Base-by-base conservation (phyloP, 1,284 basidiomycete species). In the Boletellus deceptivus region DNA sequence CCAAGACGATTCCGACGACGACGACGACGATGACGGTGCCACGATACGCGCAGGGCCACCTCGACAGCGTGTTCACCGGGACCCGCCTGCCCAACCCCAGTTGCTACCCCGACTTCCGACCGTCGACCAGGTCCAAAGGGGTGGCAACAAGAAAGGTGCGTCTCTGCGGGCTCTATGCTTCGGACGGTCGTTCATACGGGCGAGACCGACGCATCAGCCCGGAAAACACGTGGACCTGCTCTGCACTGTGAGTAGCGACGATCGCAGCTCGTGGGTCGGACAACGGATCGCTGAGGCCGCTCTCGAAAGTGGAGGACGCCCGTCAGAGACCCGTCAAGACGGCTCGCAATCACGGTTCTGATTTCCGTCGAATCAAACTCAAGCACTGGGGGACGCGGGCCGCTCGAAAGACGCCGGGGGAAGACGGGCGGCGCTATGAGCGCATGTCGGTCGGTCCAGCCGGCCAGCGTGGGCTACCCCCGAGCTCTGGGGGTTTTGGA, bases 361-460 rank as follows among this genome's bases (percentile, higher is more conserved):
- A 36, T 27, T 44, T 50, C 39, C 49, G 51, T 14, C 33, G 18
- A 18, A 11, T 27, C 22, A 18, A 49, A 39, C 24, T 29, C 44
- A 47, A 11, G 36, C 39, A 25, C 18, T 63, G 61, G 61, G 22
- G 47, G 2, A 14, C 7, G 6, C 50, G 49, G 27, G 27, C 9
- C n/a, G 14, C 42, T 38, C 48, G 24, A 37, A 64, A 49, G 39
- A 37, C 20, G 17, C 41, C 11, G 33, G 20, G 27, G 7, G 43
- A 37, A 18, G 10, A 22, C 20, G 44, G 45, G 34, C 53, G 43
- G 41, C 53, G 33, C 25, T 52, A 56, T n/a, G 50, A 52, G 9
- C 60, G 64, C 41, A 65, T 65, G 61, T 59, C 61, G 16, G 59
- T 59, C 3, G 56, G 58, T 29, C 50, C 57, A 11, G 43, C 53